Evolutionary conservation across 2,329 filamentous ascomycete species (phyloP).

Genomic region (Colletotrichum echinochloae): DNA sequence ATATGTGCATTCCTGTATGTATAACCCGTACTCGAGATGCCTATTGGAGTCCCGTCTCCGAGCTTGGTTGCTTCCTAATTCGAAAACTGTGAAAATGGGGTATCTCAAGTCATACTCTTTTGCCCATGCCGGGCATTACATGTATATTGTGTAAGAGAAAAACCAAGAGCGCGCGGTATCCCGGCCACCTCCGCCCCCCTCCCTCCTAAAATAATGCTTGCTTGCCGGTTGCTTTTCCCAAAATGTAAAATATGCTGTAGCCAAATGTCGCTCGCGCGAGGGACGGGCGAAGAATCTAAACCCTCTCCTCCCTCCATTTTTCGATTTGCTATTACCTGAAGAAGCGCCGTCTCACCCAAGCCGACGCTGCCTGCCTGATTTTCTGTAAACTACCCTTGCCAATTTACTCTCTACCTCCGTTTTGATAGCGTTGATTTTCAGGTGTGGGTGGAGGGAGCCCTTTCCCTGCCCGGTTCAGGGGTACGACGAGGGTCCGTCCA

Average conservation of each 20-base stretch:
- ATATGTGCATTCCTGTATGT: background rate
- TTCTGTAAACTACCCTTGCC: slow-evolving; percentile 1
- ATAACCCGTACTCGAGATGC: background rate
- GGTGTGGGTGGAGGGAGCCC: too few relatives aligned
- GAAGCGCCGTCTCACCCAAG: background rate
- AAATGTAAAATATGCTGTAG: background rate
- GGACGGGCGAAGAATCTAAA: background rate
- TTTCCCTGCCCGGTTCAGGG: slow-evolving; percentile 28
- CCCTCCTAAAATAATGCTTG: background rate
- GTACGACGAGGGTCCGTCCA: slow-evolving; percentile 42
- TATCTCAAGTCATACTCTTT: slow-evolving; percentile 20
- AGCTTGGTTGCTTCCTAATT: background rate
- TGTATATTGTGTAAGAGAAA: background rate
- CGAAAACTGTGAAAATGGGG: background rate
- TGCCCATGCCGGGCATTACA: slow-evolving; percentile 11
- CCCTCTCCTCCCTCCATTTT: background rate
- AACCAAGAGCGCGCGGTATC: background rate
- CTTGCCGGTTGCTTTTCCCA: background rate
- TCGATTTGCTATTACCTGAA: background rate
- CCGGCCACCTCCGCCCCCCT: background rate
- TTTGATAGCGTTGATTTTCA: background rate
- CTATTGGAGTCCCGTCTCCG: background rate
- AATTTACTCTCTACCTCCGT: background rate
- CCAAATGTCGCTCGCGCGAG: background rate
- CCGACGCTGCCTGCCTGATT: background rate